Base-by-base conservation (phyloP, 441 rosid genomes). In the Eugenia klotzschiana region DNA sequence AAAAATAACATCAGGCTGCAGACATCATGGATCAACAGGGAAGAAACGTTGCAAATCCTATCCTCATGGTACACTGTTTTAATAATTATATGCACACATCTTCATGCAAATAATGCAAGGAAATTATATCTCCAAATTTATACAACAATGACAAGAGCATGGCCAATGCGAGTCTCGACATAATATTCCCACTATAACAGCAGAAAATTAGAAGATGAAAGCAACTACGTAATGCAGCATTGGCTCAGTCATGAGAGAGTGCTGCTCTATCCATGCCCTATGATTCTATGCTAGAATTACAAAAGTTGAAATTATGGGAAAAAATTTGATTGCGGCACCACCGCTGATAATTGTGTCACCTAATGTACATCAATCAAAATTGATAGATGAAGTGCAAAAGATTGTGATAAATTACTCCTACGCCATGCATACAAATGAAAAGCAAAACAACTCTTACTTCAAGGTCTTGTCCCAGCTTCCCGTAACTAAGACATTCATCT, bases 381-480 rank as follows among this genome's bases (percentile, higher is more conserved):
- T 64, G n/a, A 64, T 23, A 0, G 46, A 33, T 33, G 37, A 37
- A 69, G 60, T 20, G 46, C 8, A 69, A 22, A 25, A 37, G 25
- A 2, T 37, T 37, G 25, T 37, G 25, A 37, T 37, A 69, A 33
- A 69, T 18, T 69, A 69, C 25, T 20, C 77, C 77, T 9, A 1
- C 37, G 77, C 77, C 25, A 37, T 69, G 8, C 8, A 0, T 37
- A 82, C 22, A 81, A 77, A 80, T 29, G 56, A 51, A 80, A 51
- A 81, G 25, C 9, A 83, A 82, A 25, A 43, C 3, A 25, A 53
- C 23, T 20, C 81, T 7, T 92, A 95, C 99, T 89, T 97, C 89
- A 97, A 83, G 55, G 98, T 93, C 89, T 94, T 97, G 89, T 97
- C 99, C 98, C 94, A 96, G 90, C 99, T 94, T 85, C 96, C 98